Conservation (phyloP, 2,329 filamentous ascomycete genomes). For the Xenoacremonium recifei region DNA sequence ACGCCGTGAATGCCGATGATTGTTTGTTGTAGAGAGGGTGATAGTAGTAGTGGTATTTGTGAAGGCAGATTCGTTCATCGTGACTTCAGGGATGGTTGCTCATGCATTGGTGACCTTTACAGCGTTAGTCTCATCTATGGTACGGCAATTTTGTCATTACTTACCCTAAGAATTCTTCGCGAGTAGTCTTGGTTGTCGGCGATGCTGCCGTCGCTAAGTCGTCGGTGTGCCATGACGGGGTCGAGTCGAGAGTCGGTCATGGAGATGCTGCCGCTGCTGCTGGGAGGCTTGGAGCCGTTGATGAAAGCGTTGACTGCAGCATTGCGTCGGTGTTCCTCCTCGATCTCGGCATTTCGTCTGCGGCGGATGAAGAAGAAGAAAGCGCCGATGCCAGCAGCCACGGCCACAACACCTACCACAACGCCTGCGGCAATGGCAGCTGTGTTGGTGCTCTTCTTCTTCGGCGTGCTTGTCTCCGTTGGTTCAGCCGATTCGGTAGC, state of each 20-base stretch:
- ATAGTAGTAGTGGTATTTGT: conserved; percentile 5
- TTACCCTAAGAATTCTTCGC: conserved; percentile 88
- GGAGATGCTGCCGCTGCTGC: conserved; percentile 63
- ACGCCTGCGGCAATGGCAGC: conserved; percentile 84
- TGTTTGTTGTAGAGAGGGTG: conserved; percentile 15
- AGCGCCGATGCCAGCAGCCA: conserved; percentile 65
- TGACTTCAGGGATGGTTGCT: conserved; percentile 26
- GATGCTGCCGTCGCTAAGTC: conserved; percentile 92
- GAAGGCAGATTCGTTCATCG: conserved; percentile 11
- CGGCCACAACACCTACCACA: conserved; percentile 75
- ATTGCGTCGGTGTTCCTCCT: conserved; percentile 82
- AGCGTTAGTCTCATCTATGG: not conserved
- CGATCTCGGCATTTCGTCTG: conserved; percentile 72
- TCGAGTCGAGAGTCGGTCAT: conserved; percentile 84
- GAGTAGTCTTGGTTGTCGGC: conserved; percentile 98
- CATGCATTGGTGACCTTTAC: conserved; percentile 58
- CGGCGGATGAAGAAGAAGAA: conserved; percentile 73
- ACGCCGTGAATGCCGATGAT: conserved; percentile 42
- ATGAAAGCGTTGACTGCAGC: conserved; percentile 77
- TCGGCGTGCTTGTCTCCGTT: conserved; percentile 2
- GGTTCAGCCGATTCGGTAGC: conserved; percentile 18
- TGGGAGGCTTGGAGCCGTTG: conserved; percentile 60
- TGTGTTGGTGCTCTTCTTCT: conserved; percentile 58
- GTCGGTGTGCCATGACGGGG: conserved; percentile 77
- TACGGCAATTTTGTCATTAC: too few relatives aligned